These are phyloP conservation scores for Penicillium sp. DNA, from an alignment of 2,329 filamentous ascomycete genomes.

Conservation along the genomic window DNA sequence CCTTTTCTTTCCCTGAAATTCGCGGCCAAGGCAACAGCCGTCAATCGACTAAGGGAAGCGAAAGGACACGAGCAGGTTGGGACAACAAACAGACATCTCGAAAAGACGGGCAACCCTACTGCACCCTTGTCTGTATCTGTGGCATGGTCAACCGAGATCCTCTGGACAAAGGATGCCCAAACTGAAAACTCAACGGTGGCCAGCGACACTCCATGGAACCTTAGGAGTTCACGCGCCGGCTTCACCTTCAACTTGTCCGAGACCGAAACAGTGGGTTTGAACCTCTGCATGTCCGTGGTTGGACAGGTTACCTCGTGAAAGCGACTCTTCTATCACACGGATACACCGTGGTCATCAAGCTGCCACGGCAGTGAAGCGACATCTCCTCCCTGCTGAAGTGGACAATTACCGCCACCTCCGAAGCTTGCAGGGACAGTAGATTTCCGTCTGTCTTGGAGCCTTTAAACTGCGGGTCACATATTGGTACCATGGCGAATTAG, in stretches of 20 bases:
- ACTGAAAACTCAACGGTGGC: conserved; percentile 20
- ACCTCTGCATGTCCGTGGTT: conserved; percentile 20
- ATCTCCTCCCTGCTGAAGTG: conserved; percentile 17
- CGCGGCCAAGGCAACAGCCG: conserved; percentile 23
- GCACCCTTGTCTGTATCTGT: conserved; percentile 18
- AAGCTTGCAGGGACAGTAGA: conserved; percentile 20
- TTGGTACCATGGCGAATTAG: not conserved
- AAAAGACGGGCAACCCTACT: conserved; percentile 18
- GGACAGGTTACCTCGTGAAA: conserved; percentile 24
- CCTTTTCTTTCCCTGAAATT: too few relatives aligned
- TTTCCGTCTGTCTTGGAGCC: conserved; percentile 17
- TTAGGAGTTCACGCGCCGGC: conserved; percentile 15
- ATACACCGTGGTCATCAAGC: conserved; percentile 28
- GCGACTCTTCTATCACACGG: conserved; percentile 21
- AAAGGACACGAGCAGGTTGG: conserved; percentile 8
- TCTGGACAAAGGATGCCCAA: conserved; percentile 29
- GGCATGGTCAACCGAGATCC: conserved; percentile 15
- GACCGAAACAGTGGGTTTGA: conserved; percentile 19
- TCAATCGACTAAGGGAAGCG: conserved; percentile 14
- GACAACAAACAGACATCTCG: conserved; percentile 11
- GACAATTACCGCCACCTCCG: conserved; percentile 20
- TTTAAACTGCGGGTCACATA: not conserved
- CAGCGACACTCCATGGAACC: conserved; percentile 25
- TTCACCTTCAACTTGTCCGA: conserved; percentile 15
- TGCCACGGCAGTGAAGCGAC: conserved; percentile 13